Conservation (phyloP, 805 yeast species). For the Kuraishia floccosa region DNA sequence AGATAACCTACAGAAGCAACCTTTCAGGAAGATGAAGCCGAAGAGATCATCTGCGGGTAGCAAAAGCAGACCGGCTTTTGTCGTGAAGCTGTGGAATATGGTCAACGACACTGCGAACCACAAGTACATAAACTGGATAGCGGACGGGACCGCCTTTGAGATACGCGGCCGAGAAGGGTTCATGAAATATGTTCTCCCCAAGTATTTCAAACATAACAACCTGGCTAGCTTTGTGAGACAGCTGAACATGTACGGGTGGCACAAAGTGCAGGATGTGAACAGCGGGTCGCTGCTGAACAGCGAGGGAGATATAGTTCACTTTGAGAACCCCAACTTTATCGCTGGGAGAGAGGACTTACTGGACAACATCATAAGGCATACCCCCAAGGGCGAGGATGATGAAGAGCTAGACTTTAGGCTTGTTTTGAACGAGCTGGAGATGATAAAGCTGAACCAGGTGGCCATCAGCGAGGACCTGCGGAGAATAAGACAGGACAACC, state of each 20-base stretch:
- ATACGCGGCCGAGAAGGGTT: conserved; percentile 78
- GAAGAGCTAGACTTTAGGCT: conserved; percentile 35
- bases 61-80: conserved; percentile 81
- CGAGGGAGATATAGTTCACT: conserved; percentile 80
- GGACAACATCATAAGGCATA: conserved; percentile 72
- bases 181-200: conserved; percentile 76
- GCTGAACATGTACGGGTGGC: conserved; percentile 98
- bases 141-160: conserved; percentile 77
- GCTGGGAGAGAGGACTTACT: conserved; percentile 74
- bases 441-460: conserved; percentile 65
- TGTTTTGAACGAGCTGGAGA: conserved; percentile 61
- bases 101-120: conserved; percentile 69
- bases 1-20: too few relatives aligned
- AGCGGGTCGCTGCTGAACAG: conserved; percentile 59
- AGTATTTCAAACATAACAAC: conserved; percentile 89
- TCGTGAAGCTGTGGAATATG: conserved; percentile 91
- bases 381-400: conserved; percentile 27
- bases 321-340: conserved; percentile 71
- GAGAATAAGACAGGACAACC: conserved; percentile 79
- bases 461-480: conserved; percentile 77
- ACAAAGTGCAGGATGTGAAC: conserved; percentile 87
- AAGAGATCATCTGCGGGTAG: conserved; percentile 8
- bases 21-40: conserved; percentile 6
- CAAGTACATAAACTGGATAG: conserved; percentile 71
- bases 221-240: conserved; percentile 95